phyloP scores from a whole-genome alignment of 805 yeast genomes.

The Candida nemodendra region DNA sequence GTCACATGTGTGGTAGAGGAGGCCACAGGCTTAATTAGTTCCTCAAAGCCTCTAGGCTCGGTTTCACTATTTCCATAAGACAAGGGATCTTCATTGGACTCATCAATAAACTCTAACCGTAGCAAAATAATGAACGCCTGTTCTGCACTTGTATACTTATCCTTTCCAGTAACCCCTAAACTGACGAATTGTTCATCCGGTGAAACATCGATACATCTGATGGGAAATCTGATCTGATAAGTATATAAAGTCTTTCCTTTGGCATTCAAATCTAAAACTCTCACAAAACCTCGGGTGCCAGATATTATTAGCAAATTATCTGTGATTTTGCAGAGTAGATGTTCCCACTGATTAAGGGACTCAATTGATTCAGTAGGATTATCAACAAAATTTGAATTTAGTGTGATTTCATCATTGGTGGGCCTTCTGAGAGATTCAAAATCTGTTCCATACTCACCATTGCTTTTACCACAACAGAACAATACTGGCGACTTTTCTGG shows the following conservation, averaged over 20 bases:
- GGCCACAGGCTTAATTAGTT: conserved; percentile 13
- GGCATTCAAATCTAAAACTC: conserved; percentile 58
- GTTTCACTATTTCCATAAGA: conserved; percentile 2
- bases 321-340: conserved; percentile 57
- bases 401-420: conserved; percentile 19
- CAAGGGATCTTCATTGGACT: conserved; percentile 1
- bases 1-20: conserved; percentile 13
- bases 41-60: conserved; percentile 15
- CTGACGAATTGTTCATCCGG: conserved; percentile 65
- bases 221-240: conserved; percentile 68
- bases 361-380: conserved; percentile 30
- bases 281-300: conserved; percentile 68
- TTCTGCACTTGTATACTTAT: conserved; percentile 62
- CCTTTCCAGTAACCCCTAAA: conserved; percentile 80
- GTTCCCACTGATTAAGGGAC: conserved; percentile 54
- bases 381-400: conserved; percentile 30
- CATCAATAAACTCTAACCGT: conserved; percentile 22
- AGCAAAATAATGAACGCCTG: conserved; percentile 73
- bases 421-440: conserved; percentile 38
- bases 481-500: conserved; percentile 52
- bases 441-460: conserved; percentile 64
- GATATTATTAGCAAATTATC: conserved; percentile 61
- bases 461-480: conserved; percentile 63
- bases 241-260: conserved; percentile 67
- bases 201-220: conserved; percentile 74